A percentile compares a stretch with the other conserved stretches of the same genome.
Conservation (phyloP, 768 basidiomycete genomes). For the Pholiota conissans region DNA sequence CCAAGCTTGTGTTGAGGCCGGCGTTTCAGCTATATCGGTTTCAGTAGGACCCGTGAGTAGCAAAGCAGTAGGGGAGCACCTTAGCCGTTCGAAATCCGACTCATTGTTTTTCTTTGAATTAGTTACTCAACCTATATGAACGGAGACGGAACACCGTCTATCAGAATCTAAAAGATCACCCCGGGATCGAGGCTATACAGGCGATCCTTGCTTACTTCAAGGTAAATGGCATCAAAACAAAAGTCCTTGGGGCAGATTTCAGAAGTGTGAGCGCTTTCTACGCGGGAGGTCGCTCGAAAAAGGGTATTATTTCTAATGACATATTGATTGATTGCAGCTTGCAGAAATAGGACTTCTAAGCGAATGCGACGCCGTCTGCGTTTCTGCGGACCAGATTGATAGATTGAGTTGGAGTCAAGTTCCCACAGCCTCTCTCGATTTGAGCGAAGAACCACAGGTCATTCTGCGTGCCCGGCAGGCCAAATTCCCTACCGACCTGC, state of each 20-base stretch:
- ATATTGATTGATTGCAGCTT: constrained; percentile 28
- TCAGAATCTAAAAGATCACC: constrained; percentile 30
- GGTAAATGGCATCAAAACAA: constrained; percentile 36
- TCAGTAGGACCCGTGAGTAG: constrained; percentile 48
- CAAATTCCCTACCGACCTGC: constrained; percentile 36
- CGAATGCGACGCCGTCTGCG: constrained; percentile 43
- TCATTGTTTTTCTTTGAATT: neutral
- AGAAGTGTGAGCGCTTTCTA: constrained; percentile 32
- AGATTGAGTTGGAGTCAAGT: constrained; percentile 30
- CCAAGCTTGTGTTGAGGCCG: constrained; percentile 53
- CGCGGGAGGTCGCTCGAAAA: neutral
- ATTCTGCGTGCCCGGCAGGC: constrained; percentile 36
- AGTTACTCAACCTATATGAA: constrained; percentile 47
- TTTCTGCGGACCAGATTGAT: constrained; percentile 41
- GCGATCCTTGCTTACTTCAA: constrained; percentile 45
- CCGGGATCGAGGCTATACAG: constrained; percentile 48
- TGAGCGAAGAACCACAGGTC: constrained; percentile 24
- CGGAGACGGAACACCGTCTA: constrained; percentile 25
- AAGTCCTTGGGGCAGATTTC: constrained; percentile 41
- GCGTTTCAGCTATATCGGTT: constrained; percentile 48
- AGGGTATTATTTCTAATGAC: neutral
- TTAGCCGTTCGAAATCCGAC: neutral
- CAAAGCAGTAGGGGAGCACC: neutral
- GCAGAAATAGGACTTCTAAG: constrained; percentile 39
- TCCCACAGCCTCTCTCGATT: constrained; percentile 21